These are phyloP conservation scores for Saxophila tyrrhenica DNA, from an alignment of 495 filamentous ascomycete genomes.

Conservation along the genomic window DNA sequence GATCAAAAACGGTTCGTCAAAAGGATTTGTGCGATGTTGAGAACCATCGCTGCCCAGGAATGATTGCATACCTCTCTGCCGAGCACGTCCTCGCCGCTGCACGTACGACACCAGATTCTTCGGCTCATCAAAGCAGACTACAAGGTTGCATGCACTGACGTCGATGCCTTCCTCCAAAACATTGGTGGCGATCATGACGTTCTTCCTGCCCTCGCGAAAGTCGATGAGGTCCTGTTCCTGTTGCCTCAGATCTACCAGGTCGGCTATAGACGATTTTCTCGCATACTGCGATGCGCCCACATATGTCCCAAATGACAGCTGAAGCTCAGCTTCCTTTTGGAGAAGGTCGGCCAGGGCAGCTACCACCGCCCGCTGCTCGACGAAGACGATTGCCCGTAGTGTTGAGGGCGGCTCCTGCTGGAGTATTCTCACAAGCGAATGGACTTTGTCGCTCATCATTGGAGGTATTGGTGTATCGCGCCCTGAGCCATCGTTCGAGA, in stretches of 20 bases:
- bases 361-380: constrained; percentile 58
- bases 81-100: constrained; percentile 74
- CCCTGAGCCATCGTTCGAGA: constrained; percentile 7
- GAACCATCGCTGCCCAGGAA: no score
- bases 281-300: constrained; percentile 54
- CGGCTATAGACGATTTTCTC: constrained; percentile 45
- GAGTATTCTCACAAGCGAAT: constrained; percentile 44
- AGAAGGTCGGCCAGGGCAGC: constrained; percentile 56
- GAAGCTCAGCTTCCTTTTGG: constrained; percentile 34
- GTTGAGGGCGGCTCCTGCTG: constrained; percentile 29
- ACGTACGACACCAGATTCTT: constrained; percentile 75
- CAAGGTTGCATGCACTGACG: constrained; percentile 70
- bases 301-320: constrained; percentile 43
- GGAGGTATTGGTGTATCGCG: constrained; percentile 15
- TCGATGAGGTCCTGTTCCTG: constrained; percentile 52
- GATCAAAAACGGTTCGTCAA: no score
- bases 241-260: constrained; percentile 44
- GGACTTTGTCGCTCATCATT: constrained; percentile 47
- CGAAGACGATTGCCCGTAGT: constrained; percentile 69
- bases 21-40: no score
- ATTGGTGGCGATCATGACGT: constrained; percentile 72
- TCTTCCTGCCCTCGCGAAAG: constrained; percentile 57
- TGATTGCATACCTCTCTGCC: no score
- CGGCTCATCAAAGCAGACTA: constrained; percentile 75
- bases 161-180: constrained; percentile 91